A percentile compares a stretch with the other conserved stretches of the same genome.
Evolutionary conservation across 345 rosid genomes (phyloP).

Genomic region (Diplotaxis tenuifolia): DNA sequence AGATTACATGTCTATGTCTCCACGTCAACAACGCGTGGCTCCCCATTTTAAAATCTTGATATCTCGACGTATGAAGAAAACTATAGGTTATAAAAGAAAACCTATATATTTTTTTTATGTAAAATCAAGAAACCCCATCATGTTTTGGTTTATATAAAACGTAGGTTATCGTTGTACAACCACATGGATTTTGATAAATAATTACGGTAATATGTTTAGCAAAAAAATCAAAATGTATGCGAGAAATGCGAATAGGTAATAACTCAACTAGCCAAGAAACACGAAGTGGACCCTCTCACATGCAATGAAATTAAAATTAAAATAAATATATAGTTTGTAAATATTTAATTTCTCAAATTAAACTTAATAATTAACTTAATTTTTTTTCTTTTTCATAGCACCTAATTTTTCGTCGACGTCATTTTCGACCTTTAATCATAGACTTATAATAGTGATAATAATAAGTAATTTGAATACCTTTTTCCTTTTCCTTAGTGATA

Average conservation of each 20-base stretch:
- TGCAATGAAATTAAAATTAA: neutral
- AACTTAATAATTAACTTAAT: neutral
- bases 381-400: neutral
- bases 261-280: neutral
- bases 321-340: neutral
- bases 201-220: neutral
- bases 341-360: neutral
- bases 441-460: neutral
- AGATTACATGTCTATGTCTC: conserved; percentile 16
- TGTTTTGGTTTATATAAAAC: neutral
- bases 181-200: neutral
- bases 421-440: conserved; percentile 9
- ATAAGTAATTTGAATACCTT: neutral
- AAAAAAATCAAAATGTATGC: neutral
- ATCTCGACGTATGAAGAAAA: neutral
- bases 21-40: conserved; percentile 26
- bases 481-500: neutral
- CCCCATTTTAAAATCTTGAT: neutral
- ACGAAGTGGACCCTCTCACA: neutral
- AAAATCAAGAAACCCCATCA: neutral
- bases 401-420: neutral
- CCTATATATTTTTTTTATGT: neutral
- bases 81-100: neutral
- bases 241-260: neutral
- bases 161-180: neutral